Base-by-base conservation (phyloP, 2,329 filamentous ascomycete genomes). In the Xylariaceae sp. region DNA sequence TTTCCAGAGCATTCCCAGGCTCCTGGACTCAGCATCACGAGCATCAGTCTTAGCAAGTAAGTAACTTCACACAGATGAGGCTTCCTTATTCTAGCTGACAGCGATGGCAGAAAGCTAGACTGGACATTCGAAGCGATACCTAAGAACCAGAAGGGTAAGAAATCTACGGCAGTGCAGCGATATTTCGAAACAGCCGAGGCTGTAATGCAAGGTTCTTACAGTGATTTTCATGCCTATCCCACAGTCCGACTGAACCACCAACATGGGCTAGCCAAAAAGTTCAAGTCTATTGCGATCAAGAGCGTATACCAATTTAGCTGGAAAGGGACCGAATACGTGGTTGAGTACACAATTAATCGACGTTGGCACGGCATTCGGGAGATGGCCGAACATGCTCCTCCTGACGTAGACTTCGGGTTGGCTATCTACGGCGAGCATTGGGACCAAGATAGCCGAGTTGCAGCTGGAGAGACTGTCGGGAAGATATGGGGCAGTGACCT, bases 321-420 rank as follows among this genome's bases (percentile, higher is more conserved):
- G 61, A 65, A 65, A 33, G 26, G 50, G 2, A 67, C 64, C 1
- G 56, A 61, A 3, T 76, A 74, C 40, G 48, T 61, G 8, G 53
- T 76, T 11, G 68, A 76, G 44, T 58, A 77, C 11, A 58, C 66
- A 6, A 58, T 74, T 15, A 69, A 70, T 51, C 70, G 69, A 24
- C 61, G 67, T 16, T 74, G 72, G 69, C 27, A 51, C 35, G 58
- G 26, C 43, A 60, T 62, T 41, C 36, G 13, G 29, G 61, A 46
- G 8, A 65, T 67, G 53, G 41, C 57, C 5, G 45, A 50, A 6
- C 33, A 48, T n/a, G 24, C 44, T 3, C 32, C 42, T 3, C 59
- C 61, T 11, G 55, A 52, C 6, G 55, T 60, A 4, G 64, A 68
- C 36, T 61, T 70, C n/a, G 60, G 58, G 5, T 55, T 74, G 27